These are phyloP conservation scores for Papiliotrema terrestris DNA, from an alignment of 1,284 basidiomycete species.

Conservation along the genomic window DNA sequence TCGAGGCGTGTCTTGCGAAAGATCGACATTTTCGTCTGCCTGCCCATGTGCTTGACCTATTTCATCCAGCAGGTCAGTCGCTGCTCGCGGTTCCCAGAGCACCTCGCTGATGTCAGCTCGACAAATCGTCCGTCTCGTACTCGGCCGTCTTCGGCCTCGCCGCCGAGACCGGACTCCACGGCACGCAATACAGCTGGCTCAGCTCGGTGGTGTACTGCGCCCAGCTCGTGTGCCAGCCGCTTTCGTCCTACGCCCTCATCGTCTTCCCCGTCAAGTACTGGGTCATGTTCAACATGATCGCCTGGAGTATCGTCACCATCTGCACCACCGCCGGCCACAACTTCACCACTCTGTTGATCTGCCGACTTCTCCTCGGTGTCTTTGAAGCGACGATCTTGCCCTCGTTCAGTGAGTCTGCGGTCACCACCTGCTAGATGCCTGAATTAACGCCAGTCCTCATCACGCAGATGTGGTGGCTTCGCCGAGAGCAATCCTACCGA, in stretches of 20 bases:
- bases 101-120: slow-evolving; percentile 20
- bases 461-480: slow-evolving; percentile 42
- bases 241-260: slow-evolving; percentile 39
- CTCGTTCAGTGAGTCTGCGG: slow-evolving; percentile 13
- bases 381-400: slow-evolving; percentile 42
- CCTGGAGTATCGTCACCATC: slow-evolving; percentile 38
- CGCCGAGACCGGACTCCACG: slow-evolving; percentile 16
- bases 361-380: slow-evolving; percentile 35
- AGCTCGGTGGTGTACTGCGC: slow-evolving; percentile 29
- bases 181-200: slow-evolving; percentile 18
- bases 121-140: slow-evolving; percentile 45
- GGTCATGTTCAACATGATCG: slow-evolving; percentile 37
- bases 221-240: slow-evolving; percentile 39
- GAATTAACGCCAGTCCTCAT: slow-evolving; percentile 9
- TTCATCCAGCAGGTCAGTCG: slow-evolving; percentile 27
- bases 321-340: slow-evolving; percentile 31
- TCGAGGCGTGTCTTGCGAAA: slow-evolving; percentile 25
- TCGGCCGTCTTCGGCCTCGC: slow-evolving; percentile 42
- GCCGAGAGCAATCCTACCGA: slow-evolving; percentile 43
- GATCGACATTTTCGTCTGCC: slow-evolving; percentile 34
- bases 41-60: slow-evolving; percentile 40
- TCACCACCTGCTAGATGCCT: neutral
- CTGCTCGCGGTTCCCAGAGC: neutral
- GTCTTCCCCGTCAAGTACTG: slow-evolving; percentile 39
- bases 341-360: slow-evolving; percentile 36